Evolutionary conservation across 1,284 basidiomycete species (phyloP).

Genomic region (Ustilago sp.): DNA sequence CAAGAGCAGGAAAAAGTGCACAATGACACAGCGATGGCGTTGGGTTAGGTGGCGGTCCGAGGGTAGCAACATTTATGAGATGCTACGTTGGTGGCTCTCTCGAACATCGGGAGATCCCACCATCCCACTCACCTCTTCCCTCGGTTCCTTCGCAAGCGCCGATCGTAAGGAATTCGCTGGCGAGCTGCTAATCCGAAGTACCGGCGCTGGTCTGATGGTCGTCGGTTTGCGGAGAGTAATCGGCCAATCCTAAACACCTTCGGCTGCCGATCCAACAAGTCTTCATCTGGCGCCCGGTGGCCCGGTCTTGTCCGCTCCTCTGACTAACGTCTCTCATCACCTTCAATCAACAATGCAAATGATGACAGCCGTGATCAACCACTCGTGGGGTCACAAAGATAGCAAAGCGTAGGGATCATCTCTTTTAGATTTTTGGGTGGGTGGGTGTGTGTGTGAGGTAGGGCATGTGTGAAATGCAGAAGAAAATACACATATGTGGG

Average conservation of each 20-base stretch:
- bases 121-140: background rate
- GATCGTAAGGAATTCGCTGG: background rate
- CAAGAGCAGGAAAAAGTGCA: background rate
- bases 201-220: background rate
- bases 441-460: conserved; percentile 1
- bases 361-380: background rate
- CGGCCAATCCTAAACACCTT: background rate
- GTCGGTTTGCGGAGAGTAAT: background rate
- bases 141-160: background rate
- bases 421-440: conserved; percentile 42
- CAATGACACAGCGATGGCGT: background rate
- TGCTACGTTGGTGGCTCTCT: background rate
- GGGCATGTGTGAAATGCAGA: conserved; percentile 29
- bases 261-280: no score
- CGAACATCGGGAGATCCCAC: background rate
- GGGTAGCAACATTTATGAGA: background rate
- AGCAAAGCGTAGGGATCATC: conserved; percentile 33
- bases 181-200: background rate
- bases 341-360: background rate
- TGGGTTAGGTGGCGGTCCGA: background rate
- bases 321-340: background rate
- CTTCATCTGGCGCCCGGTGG: no score
- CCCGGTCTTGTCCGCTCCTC: background rate
- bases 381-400: background rate
- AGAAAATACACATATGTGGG: conserved; percentile 36